Base-by-base conservation (phyloP, 2,329 filamentous ascomycete species). In the Knufia fluminis region DNA sequence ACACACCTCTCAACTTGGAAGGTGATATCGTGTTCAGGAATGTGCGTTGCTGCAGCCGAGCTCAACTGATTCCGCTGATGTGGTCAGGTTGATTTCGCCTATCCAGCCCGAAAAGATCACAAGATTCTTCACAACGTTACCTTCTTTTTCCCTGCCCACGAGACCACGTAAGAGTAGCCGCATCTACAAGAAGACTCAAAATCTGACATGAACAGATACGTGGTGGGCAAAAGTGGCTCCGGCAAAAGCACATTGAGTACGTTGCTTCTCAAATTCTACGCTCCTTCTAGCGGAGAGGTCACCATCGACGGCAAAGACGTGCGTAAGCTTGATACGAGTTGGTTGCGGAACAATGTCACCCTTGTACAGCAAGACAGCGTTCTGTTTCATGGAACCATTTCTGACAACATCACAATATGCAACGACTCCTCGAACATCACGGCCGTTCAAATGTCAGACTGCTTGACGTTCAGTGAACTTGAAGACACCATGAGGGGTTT, bases 231-330 rank as follows among this genome's bases (percentile, higher is more conserved):
- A 59, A 95, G 88, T 60, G 92, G 92, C 0, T 95, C 87, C 1
- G 91, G 91, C 0, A 97, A 97, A 65, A 95, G 88, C 58, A 97
- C 91, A 0, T 62, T 97, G 1, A 82, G 84, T 1, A 88, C 87
- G 61, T 73, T 97, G 0, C 72, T 97, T 0, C 73, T 89, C 45
- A 79, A 82, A 10, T 85, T 94, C 58, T 95, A 96, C 61, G 71
- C 78, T 4, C 79, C 86, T 0, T 65, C 68, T 0, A 68, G 68
- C 0, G 91, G 90, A 0, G 65, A 76, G 0, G 81, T 96, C 14
- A 62, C 75, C 0, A 69, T 97, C 8, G 88, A 94, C 59, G 80
- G 77, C 0, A 63, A 75, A 1, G 68, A 78, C 0, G 68, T 92
- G 2, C 62, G 76, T n/a, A 68, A 67, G 0, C 67, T 96, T 0